Percentiles rank a stretch among this genome's conserved stretches.
phyloP scores from a whole-genome alignment of 371 early-diverging fungal species.

The Mortierella sp. region DNA sequence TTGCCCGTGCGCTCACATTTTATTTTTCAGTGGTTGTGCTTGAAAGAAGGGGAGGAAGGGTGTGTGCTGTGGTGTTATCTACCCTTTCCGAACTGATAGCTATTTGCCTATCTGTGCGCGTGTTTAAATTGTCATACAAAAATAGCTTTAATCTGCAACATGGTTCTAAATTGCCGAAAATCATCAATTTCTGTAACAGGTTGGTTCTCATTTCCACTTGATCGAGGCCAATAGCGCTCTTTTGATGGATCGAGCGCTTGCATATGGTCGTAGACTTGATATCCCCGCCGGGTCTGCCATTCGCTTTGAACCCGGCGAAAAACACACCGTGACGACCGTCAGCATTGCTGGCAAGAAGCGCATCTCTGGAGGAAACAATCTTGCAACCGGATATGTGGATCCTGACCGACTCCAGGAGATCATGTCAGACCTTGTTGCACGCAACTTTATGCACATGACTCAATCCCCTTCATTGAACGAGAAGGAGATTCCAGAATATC shows the following conservation, averaged over 20 bases:
- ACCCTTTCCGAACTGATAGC: neutral
- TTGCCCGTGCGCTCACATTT: neutral
- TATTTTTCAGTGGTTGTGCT: neutral
- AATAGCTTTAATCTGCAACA: neutral
- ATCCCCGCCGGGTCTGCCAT: conserved; percentile 87
- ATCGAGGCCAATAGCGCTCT: conserved; percentile 88
- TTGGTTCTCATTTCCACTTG: conserved; percentile 96
- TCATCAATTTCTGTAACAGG: conserved; percentile 46
- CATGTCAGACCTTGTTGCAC: conserved; percentile 58
- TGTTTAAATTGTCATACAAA: conserved; percentile 5
- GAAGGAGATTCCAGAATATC: conserved; percentile 59
- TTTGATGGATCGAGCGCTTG: conserved; percentile 82
- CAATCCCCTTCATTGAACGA: conserved; percentile 59
- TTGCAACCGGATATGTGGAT: conserved; percentile 83
- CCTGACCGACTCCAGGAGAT: conserved; percentile 59
- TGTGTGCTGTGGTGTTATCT: neutral
- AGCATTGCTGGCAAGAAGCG: conserved; percentile 86
- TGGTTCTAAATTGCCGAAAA: neutral
- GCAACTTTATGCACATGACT: conserved; percentile 72
- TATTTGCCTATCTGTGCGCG: conserved; percentile 17
- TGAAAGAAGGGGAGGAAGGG: neutral
- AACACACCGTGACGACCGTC: conserved; percentile 83
- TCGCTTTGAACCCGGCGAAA: conserved; percentile 88
- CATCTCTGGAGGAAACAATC: conserved; percentile 86
- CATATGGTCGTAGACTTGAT: conserved; percentile 90